Evolutionary conservation across 192 early-diverging fungal species (phyloP).

Genomic region (Powellomyces hirtus): DNA sequence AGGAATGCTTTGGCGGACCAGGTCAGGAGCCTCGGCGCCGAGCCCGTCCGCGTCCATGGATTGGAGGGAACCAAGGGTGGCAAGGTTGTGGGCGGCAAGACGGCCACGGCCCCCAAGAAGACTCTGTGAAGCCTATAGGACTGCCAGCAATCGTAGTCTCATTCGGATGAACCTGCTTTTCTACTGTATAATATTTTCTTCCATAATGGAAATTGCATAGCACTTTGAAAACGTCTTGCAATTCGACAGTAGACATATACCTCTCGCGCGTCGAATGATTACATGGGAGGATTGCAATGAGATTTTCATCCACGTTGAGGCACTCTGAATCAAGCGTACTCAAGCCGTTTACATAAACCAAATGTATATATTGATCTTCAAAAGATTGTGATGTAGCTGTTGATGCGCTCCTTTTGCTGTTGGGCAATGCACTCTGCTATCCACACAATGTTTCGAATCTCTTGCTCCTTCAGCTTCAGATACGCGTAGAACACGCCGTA

Average conservation of each 20-base stretch:
- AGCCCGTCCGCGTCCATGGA: conserved; percentile 10
- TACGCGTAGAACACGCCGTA: conserved; percentile 94
- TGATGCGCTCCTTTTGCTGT: conserved; percentile 92
- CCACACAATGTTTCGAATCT: conserved; percentile 98
- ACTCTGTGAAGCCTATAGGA: not conserved
- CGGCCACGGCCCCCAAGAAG: conserved; percentile 5
- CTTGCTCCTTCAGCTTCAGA: conserved; percentile 96
- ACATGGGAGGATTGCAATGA: too few relatives aligned
- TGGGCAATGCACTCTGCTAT: conserved; percentile 99
- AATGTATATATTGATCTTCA: too few relatives aligned
- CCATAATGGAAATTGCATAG: not conserved
- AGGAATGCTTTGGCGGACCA: conserved; percentile 24
- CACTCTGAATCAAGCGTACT: too few relatives aligned
- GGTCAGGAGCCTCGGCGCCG: conserved; percentile 23
- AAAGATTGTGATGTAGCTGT: conserved; percentile 91
- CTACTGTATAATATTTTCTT: not conserved
- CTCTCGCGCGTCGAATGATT: too few relatives aligned
- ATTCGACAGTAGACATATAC: not conserved
- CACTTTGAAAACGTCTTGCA: not conserved
- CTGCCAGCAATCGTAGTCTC: not conserved
- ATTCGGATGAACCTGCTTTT: not conserved
- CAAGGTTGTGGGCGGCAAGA: conserved; percentile 7
- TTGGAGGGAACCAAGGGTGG: conserved; percentile 21
- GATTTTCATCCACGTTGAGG: too few relatives aligned
- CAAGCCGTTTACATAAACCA: too few relatives aligned